phyloP scores from a whole-genome alignment of 192 early-diverging fungal species.

The Phycomyces blakesleeanus region DNA sequence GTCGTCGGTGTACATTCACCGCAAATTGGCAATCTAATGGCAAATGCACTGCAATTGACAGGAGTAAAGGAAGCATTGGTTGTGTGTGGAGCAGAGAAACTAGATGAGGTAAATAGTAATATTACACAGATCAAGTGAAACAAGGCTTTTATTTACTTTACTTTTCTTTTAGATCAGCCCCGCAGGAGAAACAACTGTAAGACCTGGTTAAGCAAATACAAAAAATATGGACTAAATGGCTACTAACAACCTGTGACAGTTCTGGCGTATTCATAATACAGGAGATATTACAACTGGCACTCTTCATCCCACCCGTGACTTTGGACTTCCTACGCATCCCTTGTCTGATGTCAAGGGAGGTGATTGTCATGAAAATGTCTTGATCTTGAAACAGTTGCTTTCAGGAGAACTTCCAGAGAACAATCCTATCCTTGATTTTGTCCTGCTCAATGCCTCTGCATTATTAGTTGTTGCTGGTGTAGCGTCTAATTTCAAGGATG shows the following conservation, averaged over 20 bases:
- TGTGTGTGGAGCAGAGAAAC: constrained; percentile 83
- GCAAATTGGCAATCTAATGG: constrained; percentile 74
- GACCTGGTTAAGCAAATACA: background rate
- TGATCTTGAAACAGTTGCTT: constrained; percentile 66
- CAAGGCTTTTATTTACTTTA: too few relatives aligned
- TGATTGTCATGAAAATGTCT: constrained; percentile 68
- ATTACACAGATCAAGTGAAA: too few relatives aligned
- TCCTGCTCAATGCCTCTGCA: constrained; percentile 89
- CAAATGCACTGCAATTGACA: constrained; percentile 72
- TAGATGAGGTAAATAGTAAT: constrained; percentile 89
- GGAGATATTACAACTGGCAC: constrained; percentile 60
- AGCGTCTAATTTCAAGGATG: constrained; percentile 67
- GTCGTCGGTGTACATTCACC: constrained; percentile 91
- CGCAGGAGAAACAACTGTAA: constrained; percentile 78
- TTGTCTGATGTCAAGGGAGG: constrained; percentile 70
- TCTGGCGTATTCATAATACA: constrained; percentile 69
- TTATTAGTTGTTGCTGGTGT: constrained; percentile 77
- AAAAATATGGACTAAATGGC: background rate
- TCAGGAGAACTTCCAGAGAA: constrained; percentile 53
- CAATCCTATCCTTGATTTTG: constrained; percentile 82
- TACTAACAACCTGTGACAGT: constrained; percentile 18
- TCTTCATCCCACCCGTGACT: constrained; percentile 75
- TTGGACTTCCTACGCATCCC: constrained; percentile 77
- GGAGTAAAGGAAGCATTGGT: constrained; percentile 84
- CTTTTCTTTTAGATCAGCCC: constrained; percentile 82